Evolutionary conservation across 139 green algal species (phyloP).

Genomic region (Tetradesmus obliquus): DNA sequence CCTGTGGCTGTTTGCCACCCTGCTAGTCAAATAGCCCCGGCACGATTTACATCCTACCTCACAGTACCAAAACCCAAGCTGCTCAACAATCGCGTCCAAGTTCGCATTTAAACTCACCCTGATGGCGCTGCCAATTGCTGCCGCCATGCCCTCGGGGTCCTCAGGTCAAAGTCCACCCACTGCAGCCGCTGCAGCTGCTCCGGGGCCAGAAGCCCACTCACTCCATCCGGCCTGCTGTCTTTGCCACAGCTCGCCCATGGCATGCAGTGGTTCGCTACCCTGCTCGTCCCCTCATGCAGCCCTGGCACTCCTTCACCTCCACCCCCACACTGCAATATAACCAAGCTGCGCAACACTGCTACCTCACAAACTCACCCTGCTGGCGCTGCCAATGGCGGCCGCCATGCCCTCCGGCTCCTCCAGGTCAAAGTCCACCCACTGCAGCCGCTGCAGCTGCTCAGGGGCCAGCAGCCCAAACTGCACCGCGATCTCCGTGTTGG

Average conservation of each 20-base stretch:
- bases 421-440: slow-evolving; percentile 79
- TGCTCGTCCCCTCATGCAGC: no score
- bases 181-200: slow-evolving; percentile 57
- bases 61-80: no score
- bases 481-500: slow-evolving; percentile 60
- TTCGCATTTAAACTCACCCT: slow-evolving; percentile 68
- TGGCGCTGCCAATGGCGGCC: slow-evolving; percentile 75
- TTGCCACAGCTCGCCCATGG: no score
- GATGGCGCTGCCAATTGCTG: slow-evolving; percentile 75
- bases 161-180: slow-evolving; percentile 79
- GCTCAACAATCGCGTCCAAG: no score
- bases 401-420: slow-evolving; percentile 65
- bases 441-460: slow-evolving; percentile 55
- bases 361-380: slow-evolving; percentile 62
- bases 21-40: no score
- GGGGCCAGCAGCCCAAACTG: slow-evolving; percentile 67
- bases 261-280: no score
- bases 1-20: no score
- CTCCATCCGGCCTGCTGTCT: no score
- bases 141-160: slow-evolving; percentile 64
- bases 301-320: no score
- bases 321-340: no score
- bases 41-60: no score
- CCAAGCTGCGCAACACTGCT: background rate
- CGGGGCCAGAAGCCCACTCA: slow-evolving; percentile 38